Evolutionary conservation across 768 basidiomycete genomes (phyloP).

Genomic region (Baorangia bicolor): DNA sequence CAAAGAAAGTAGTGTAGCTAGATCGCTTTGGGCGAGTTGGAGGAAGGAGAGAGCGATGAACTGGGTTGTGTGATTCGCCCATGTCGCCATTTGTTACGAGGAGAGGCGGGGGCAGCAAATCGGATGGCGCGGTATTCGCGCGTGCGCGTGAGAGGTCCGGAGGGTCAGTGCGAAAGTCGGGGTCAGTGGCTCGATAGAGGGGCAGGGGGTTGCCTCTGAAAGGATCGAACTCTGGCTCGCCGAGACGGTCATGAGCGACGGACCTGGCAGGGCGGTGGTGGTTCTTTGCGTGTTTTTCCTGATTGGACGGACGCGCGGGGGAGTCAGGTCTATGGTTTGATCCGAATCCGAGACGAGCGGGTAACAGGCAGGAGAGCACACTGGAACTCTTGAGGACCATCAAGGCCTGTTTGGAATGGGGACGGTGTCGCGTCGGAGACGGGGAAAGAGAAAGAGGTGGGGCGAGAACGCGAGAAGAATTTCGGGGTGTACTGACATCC

Average conservation of each 20-base stretch:
- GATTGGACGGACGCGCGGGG: background rate
- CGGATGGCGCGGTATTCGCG: slow-evolving; percentile 28
- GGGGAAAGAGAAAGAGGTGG: background rate
- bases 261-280: background rate
- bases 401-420: background rate
- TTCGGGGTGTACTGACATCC: slow-evolving; percentile 6
- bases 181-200: slow-evolving; percentile 26
- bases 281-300: slow-evolving; percentile 32
- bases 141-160: slow-evolving; percentile 20
- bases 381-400: slow-evolving; percentile 38
- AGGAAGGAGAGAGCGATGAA: slow-evolving; percentile 19
- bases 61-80: slow-evolving; percentile 56
- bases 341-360: slow-evolving; percentile 37
- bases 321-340: slow-evolving; percentile 15
- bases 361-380: slow-evolving; percentile 36
- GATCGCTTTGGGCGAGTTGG: slow-evolving; percentile 37
- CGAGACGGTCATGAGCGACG: slow-evolving; percentile 42
- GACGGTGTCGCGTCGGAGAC: background rate
- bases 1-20: slow-evolving; percentile 38
- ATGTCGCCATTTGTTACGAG: slow-evolving; percentile 55
- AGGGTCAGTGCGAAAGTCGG: background rate
- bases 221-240: slow-evolving; percentile 36
- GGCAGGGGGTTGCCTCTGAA: slow-evolving; percentile 30
- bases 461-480: background rate
- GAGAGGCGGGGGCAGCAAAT: slow-evolving; percentile 40